Evolutionary conservation across 495 filamentous ascomycete genomes (phyloP).

Genomic region (Annulohypoxylon bovei): DNA sequence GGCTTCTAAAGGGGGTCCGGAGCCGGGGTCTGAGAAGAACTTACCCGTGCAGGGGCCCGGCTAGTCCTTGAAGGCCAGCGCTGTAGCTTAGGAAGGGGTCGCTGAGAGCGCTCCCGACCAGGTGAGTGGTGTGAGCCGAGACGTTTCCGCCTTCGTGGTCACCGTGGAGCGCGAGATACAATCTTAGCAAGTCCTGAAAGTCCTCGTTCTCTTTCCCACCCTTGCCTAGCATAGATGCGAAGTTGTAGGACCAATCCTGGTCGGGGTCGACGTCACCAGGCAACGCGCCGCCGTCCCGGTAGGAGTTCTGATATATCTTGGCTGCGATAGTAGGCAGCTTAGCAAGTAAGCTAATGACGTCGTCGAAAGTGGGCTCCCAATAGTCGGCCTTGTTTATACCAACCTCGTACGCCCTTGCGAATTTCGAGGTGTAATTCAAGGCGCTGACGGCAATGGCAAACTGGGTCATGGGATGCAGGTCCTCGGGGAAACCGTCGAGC

Average conservation of each 20-base stretch:
- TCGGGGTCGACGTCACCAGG: constrained; percentile 79
- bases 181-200: constrained; percentile 92
- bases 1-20: background rate
- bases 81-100: constrained; percentile 97
- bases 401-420: constrained; percentile 90
- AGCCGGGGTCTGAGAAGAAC: background rate
- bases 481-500: constrained; percentile 87
- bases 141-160: constrained; percentile 99
- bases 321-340: constrained; percentile 97
- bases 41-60: constrained; percentile 90
- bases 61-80: constrained; percentile 93
- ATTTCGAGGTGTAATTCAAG: constrained; percentile 89
- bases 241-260: constrained; percentile 99
- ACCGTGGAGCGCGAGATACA: constrained; percentile 96
- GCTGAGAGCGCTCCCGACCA: constrained; percentile 94
- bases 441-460: constrained; percentile 93
- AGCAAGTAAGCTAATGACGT: constrained; percentile 90
- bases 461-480: constrained; percentile 98
- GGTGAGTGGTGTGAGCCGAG: constrained; percentile 94
- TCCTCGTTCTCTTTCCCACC: constrained; percentile 83
- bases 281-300: constrained; percentile 77
- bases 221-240: constrained; percentile 95
- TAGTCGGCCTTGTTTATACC: constrained; percentile 94
- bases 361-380: constrained; percentile 99
- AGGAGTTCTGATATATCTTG: constrained; percentile 94